phyloP scores from a whole-genome alignment of 2,329 filamentous ascomycete species.

The Colletotrichum theobromicola region DNA sequence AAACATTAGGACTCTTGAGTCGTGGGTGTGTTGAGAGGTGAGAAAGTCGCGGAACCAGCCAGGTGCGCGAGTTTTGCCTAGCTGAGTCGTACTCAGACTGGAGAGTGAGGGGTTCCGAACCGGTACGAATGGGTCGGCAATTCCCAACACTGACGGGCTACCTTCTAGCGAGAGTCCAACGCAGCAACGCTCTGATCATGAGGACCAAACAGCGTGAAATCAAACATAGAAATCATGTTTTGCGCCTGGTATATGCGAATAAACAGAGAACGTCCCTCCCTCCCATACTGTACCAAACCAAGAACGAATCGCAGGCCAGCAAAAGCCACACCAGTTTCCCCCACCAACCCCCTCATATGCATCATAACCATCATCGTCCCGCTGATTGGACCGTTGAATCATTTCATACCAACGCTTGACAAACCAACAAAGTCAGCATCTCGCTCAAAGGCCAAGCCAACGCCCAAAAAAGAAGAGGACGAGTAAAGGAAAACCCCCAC shows the following conservation, averaged over 20 bases:
- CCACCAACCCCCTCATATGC: not conserved
- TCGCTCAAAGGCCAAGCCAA: not conserved
- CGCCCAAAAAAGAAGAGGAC: not conserved
- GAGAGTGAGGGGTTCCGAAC: not conserved
- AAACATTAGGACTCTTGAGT: not conserved
- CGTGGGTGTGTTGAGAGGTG: not conserved
- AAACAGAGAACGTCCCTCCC: not conserved
- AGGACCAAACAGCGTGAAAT: not conserved
- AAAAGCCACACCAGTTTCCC: not conserved
- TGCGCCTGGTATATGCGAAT: constrained; percentile 1
- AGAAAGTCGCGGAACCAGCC: not conserved
- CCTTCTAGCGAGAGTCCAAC: not conserved
- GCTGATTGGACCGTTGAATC: not conserved
- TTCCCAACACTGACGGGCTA: not conserved
- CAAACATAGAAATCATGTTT: not conserved
- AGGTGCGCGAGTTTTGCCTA: not conserved
- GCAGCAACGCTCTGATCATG: not conserved
- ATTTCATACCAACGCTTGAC: not conserved
- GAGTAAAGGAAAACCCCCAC: not conserved
- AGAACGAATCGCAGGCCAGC: not conserved
- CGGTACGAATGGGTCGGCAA: not conserved
- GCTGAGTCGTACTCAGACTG: not conserved
- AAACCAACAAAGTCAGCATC: not conserved
- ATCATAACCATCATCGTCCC: not conserved
- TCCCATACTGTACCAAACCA: not conserved